Conservation (phyloP, 352 stramenopile genomes). For the Phytophthora pinifolia region DNA sequence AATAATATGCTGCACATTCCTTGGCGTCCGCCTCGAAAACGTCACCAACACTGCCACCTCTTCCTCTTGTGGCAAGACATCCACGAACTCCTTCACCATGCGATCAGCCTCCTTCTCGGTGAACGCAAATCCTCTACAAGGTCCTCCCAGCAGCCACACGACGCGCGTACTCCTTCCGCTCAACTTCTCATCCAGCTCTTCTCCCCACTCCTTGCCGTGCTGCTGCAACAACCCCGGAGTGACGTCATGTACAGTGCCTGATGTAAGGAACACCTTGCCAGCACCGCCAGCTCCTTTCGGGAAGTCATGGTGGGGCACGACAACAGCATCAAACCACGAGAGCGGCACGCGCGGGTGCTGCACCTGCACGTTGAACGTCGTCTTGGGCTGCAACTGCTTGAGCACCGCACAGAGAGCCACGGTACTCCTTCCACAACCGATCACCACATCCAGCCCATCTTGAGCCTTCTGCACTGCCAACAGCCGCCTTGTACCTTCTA, state of each 20-base stretch:
- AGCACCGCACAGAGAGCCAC: slow-evolving; percentile 61
- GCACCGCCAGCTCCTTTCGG: background rate
- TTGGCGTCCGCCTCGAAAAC: slow-evolving; percentile 66
- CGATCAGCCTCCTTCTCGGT: slow-evolving; percentile 26
- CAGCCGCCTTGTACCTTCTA: background rate
- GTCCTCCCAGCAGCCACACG: slow-evolving; percentile 62
- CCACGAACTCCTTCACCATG: slow-evolving; percentile 48
- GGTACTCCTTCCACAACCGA: slow-evolving; percentile 69
- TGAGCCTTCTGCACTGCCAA: slow-evolving; percentile 1
- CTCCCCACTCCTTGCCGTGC: slow-evolving; percentile 27
- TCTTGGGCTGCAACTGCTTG: slow-evolving; percentile 30
- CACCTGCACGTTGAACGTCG: slow-evolving; percentile 72
- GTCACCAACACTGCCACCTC: slow-evolving; percentile 53
- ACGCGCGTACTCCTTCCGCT: slow-evolving; percentile 23
- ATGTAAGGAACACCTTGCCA: slow-evolving; percentile 47
- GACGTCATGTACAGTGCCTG: slow-evolving; percentile 54
- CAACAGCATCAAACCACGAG: slow-evolving; percentile 58
- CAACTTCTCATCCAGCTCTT: slow-evolving; percentile 30
- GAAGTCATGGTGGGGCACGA: slow-evolving; percentile 65
- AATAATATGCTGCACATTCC: slow-evolving; percentile 41
- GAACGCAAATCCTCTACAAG: slow-evolving; percentile 67
- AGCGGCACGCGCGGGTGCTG: slow-evolving; percentile 66
- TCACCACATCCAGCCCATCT: slow-evolving; percentile 42
- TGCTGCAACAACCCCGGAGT: slow-evolving; percentile 24
- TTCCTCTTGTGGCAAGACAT: slow-evolving; percentile 13